Evolutionary conservation across 352 stramenopile genomes (phyloP).

Genomic region (Phytophthora vignae): DNA sequence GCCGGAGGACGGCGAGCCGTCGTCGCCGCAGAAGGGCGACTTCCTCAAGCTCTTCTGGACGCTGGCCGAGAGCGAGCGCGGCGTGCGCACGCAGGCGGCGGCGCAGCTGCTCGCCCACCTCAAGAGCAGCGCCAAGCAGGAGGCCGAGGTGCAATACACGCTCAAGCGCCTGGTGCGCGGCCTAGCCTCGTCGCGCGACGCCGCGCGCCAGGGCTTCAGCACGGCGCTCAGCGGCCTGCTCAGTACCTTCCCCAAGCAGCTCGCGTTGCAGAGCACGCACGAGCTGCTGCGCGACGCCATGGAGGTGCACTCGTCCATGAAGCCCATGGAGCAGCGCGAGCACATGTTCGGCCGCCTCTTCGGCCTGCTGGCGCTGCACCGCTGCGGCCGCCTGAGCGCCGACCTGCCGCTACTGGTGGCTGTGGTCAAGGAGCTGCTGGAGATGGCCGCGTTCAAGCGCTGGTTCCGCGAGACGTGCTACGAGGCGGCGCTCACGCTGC

Average conservation of each 20-base stretch:
- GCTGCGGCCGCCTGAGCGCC: slow-evolving; percentile 67
- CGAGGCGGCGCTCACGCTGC: slow-evolving; percentile 68
- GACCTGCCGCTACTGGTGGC: slow-evolving; percentile 48
- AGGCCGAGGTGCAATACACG: slow-evolving; percentile 86
- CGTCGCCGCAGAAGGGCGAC: slow-evolving; percentile 51
- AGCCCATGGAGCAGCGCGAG: slow-evolving; percentile 93
- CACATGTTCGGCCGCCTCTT: slow-evolving; percentile 93
- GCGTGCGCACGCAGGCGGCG: slow-evolving; percentile 64
- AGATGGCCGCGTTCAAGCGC: slow-evolving; percentile 88
- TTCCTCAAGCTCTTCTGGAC: slow-evolving; percentile 93
- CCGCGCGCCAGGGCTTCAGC: slow-evolving; percentile 91
- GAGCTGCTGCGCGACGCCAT: slow-evolving; percentile 76
- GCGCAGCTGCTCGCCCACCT: slow-evolving; percentile 65
- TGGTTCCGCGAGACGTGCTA: slow-evolving; percentile 87
- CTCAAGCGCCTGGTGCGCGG: slow-evolving; percentile 92
- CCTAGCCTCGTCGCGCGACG: slow-evolving; percentile 89
- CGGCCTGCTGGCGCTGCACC: slow-evolving; percentile 83
- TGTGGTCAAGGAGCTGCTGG: slow-evolving; percentile 81
- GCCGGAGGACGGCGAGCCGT: slow-evolving; percentile 14
- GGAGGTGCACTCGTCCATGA: slow-evolving; percentile 86
- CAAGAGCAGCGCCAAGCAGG: slow-evolving; percentile 37
- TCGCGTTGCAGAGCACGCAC: slow-evolving; percentile 62
- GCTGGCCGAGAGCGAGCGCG: slow-evolving; percentile 77
- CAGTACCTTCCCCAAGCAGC: slow-evolving; percentile 48
- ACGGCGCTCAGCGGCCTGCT: slow-evolving; percentile 82